Evolutionary conservation across 306 rosid species (phyloP).

Genomic region (Sicyos edulis): DNA sequence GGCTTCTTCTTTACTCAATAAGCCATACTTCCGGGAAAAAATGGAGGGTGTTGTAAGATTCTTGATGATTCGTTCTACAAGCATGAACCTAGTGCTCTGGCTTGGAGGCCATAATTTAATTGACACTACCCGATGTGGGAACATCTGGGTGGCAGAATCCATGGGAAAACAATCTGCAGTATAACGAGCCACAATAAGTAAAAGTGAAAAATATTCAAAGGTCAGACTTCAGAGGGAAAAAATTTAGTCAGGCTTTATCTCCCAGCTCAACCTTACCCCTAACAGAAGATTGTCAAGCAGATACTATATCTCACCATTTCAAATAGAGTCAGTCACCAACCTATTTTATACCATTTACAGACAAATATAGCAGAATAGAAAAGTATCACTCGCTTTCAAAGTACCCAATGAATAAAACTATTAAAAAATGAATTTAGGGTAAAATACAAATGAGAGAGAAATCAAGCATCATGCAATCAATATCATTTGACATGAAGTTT

Average conservation of each 20-base stretch:
- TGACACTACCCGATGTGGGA: constrained; percentile 22
- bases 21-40: constrained; percentile 63
- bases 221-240: not conserved
- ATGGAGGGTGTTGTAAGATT: constrained; percentile 59
- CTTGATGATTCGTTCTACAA: constrained; percentile 50
- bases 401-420: not conserved
- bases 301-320: not conserved
- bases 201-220: not conserved
- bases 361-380: not conserved
- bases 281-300: not conserved
- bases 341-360: not conserved
- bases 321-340: not conserved
- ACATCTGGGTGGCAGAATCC: constrained; percentile 14
- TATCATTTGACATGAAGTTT: not conserved
- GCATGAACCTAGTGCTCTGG: constrained; percentile 64
- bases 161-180: constrained; percentile 4
- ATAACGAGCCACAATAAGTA: not conserved
- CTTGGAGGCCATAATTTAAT: constrained; percentile 70
- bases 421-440: not conserved
- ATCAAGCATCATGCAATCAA: not conserved
- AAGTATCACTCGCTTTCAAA: not conserved
- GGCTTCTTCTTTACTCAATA: constrained; percentile 56
- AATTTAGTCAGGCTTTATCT: not conserved
- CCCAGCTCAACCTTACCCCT: not conserved
- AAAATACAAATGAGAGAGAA: not conserved